A percentile compares a stretch with the other conserved stretches of the same genome.
Evolutionary conservation across 345 rosid species (phyloP).

Genomic region (Erysimum cheiranthoides): DNA sequence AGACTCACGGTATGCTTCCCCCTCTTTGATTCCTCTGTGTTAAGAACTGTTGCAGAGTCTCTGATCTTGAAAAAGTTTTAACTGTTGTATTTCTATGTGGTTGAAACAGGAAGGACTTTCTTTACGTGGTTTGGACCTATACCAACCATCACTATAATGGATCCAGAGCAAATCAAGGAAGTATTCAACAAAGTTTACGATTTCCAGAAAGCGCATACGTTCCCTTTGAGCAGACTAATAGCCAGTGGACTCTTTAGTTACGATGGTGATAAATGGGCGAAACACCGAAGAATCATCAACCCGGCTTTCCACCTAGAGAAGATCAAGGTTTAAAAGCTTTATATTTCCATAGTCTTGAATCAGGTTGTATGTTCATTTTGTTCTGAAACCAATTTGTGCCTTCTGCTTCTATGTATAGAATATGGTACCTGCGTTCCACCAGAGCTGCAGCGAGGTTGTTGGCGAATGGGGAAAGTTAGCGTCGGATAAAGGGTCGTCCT

Average conservation of each 20-base stretch:
- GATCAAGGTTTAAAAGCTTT: conserved; percentile 42
- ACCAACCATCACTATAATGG: conserved; percentile 48
- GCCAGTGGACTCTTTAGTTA: conserved; percentile 35
- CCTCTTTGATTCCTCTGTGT: neutral
- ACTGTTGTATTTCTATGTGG: neutral
- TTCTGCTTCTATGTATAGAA: conserved; percentile 24
- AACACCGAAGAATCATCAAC: conserved; percentile 51
- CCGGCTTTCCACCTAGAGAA: conserved; percentile 56
- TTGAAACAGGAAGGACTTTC: conserved; percentile 48
- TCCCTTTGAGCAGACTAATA: conserved; percentile 34
- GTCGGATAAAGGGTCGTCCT: conserved; percentile 20
- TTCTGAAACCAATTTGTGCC: neutral
- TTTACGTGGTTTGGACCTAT: conserved; percentile 56
- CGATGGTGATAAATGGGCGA: conserved; percentile 56
- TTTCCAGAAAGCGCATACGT: conserved; percentile 37
- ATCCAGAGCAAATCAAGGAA: conserved; percentile 52
- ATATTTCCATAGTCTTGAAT: neutral
- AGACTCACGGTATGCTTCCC: conserved; percentile 36
- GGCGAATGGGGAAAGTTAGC: conserved; percentile 42
- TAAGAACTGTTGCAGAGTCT: neutral
- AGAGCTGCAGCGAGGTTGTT: conserved; percentile 45
- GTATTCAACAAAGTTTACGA: conserved; percentile 48
- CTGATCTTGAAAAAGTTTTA: neutral
- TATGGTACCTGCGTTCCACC: conserved; percentile 46
- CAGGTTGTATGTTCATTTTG: neutral